Evolutionary conservation across 805 yeast species (phyloP).

Genomic region (Kodamaea lidongshanica): DNA sequence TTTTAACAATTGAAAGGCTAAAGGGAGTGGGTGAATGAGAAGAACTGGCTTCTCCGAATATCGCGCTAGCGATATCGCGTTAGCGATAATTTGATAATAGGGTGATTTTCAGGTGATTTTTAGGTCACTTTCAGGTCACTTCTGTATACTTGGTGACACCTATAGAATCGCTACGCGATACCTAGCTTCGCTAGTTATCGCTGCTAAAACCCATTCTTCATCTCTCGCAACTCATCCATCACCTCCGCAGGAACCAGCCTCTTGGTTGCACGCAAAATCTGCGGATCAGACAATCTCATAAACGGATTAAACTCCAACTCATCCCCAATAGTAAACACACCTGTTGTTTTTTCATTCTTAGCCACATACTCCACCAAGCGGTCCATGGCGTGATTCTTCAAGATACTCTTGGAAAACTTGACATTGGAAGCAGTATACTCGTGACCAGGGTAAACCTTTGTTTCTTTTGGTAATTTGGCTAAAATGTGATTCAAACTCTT

Average conservation of each 20-base stretch:
- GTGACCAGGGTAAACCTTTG: conserved; percentile 87
- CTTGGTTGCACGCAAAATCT: conserved; percentile 55
- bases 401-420: conserved; percentile 63
- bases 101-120: no score
- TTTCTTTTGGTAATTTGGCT: conserved; percentile 57
- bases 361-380: conserved; percentile 46
- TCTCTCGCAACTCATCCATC: conserved; percentile 65
- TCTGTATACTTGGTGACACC: no score
- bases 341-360: conserved; percentile 71
- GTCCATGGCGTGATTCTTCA: conserved; percentile 49
- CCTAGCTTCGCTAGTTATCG: no score
- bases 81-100: no score
- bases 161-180: no score
- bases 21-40: no score
- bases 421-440: conserved; percentile 87
- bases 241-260: conserved; percentile 44
- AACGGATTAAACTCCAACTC: conserved; percentile 85
- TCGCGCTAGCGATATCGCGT: no score
- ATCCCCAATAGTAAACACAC: conserved; percentile 75
- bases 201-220: conserved; percentile 58
- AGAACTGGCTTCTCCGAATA: no score
- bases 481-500: conserved; percentile 54
- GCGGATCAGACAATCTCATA: conserved; percentile 67
- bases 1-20: no score
- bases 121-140: no score